phyloP scores from a whole-genome alignment of 129 eudicot genomes.

The Flaveria robusta region DNA sequence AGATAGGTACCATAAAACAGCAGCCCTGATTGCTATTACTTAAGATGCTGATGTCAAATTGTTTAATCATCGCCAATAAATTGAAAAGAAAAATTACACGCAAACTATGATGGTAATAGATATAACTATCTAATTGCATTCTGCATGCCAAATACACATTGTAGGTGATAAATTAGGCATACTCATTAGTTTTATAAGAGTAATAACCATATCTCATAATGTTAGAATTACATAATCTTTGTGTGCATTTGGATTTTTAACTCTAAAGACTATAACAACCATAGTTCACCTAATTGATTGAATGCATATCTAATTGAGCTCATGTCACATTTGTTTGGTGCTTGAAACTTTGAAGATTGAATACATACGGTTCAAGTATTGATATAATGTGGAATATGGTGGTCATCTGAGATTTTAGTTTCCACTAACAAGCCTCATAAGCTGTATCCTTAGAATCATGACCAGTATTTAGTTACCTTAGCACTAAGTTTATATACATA shows the following conservation, averaged over 20 bases:
- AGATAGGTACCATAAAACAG: constrained; percentile 1
- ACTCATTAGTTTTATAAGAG: not conserved
- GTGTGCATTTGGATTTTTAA: no score
- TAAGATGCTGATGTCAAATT: not conserved
- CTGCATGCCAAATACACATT: constrained; percentile 11
- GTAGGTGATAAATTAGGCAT: not conserved
- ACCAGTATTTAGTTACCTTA: not conserved
- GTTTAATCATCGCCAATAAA: not conserved
- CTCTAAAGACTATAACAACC: not conserved
- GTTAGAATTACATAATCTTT: not conserved
- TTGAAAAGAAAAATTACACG: not conserved
- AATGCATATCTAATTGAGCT: constrained; percentile 4
- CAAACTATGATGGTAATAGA: not conserved
- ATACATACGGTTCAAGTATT: not conserved
- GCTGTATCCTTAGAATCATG: not conserved
- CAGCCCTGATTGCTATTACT: not conserved
- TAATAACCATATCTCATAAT: not conserved
- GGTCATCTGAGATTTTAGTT: not conserved
- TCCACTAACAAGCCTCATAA: not conserved
- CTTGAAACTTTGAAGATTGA: constrained; percentile 7
- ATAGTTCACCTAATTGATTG: not conserved
- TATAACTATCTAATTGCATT: not conserved
- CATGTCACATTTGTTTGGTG: constrained; percentile 6
- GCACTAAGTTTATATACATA: not conserved
- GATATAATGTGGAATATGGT: constrained; percentile 8